phyloP scores from a whole-genome alignment of 176 grass and related monocot species.

The Leersia perrieri region DNA sequence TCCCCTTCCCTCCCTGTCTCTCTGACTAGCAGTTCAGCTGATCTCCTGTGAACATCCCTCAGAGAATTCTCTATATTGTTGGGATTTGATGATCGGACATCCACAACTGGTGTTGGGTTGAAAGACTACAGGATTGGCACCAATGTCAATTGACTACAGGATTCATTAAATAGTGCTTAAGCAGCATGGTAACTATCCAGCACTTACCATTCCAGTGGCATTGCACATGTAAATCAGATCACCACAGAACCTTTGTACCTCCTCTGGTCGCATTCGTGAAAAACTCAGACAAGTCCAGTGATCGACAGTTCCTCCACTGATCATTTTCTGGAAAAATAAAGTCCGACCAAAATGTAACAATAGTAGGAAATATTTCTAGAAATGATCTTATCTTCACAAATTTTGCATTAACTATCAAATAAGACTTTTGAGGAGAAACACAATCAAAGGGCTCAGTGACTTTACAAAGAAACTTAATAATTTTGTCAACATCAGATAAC shows the following conservation, averaged over 20 bases:
- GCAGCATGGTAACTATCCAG: background rate
- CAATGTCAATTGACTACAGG: background rate
- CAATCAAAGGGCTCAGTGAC: background rate
- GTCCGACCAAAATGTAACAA: background rate
- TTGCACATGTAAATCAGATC: conserved; percentile 68
- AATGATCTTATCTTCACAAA: background rate
- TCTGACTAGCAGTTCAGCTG: background rate
- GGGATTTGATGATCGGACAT: conserved; percentile 12
- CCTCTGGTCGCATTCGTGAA: conserved; percentile 38
- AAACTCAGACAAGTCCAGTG: conserved; percentile 70
- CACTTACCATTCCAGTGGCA: conserved; percentile 61
- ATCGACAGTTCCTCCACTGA: conserved; percentile 57
- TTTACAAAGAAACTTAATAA: background rate
- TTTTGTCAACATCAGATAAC: background rate
- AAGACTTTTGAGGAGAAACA: too few species aligned
- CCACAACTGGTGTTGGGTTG: conserved; percentile 42
- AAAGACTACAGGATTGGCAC: conserved; percentile 38
- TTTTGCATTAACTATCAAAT: too few species aligned
- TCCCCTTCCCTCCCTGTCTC: background rate
- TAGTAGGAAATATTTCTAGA: background rate
- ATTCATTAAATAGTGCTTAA: background rate
- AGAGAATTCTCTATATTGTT: conserved; percentile 45
- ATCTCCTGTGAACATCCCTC: conserved; percentile 43
- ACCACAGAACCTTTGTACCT: conserved; percentile 49
- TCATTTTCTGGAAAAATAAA: conserved; percentile 62